Percentiles rank a stretch among this genome's conserved stretches.
Evolutionary conservation across 2,329 filamentous ascomycete species (phyloP).

Genomic region (Chalaropsis thielavioides): DNA sequence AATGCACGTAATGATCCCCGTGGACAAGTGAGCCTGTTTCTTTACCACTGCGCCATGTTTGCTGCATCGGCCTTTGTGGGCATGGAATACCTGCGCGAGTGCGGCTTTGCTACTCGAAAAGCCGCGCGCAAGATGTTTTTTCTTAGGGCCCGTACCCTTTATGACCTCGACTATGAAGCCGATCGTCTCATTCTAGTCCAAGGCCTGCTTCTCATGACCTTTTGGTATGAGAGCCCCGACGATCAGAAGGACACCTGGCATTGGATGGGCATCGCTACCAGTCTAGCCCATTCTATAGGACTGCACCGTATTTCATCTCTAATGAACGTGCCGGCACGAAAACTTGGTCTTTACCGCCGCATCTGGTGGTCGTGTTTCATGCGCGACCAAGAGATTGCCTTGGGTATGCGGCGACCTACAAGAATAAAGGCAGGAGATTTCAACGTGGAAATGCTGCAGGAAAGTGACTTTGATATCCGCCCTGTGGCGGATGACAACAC

Average conservation of each 20-base stretch:
- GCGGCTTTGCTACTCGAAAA: slow-evolving; percentile 65
- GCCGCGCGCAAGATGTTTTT: slow-evolving; percentile 79
- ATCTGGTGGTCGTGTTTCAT: slow-evolving; percentile 99
- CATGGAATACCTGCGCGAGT: slow-evolving; percentile 57
- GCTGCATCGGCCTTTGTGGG: slow-evolving; percentile 79
- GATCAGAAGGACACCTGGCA: slow-evolving; percentile 98
- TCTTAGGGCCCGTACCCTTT: slow-evolving; percentile 73
- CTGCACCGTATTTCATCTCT: slow-evolving; percentile 71
- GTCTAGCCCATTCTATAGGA: slow-evolving; percentile 82
- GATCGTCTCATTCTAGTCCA: slow-evolving; percentile 83
- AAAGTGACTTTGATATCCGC: slow-evolving; percentile 71
- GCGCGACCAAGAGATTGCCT: slow-evolving; percentile 78
- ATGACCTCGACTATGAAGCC: slow-evolving; percentile 89
- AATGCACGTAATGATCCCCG: slow-evolving; percentile 52
- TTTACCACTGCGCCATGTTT: slow-evolving; percentile 95
- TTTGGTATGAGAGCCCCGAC: slow-evolving; percentile 94
- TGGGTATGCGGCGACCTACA: slow-evolving; percentile 86
- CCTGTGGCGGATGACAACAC: slow-evolving; percentile 52
- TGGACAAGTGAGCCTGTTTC: slow-evolving; percentile 63
- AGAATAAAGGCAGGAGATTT: slow-evolving; percentile 88
- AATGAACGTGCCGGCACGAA: slow-evolving; percentile 56
- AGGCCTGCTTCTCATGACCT: slow-evolving; percentile 79
- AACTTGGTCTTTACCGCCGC: slow-evolving; percentile 78
- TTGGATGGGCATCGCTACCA: slow-evolving; percentile 95
- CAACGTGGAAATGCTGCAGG: slow-evolving; percentile 76